Evolutionary conservation across 108 stramenopile species (phyloP).

Genomic region (Craspedostauros australis): DNA sequence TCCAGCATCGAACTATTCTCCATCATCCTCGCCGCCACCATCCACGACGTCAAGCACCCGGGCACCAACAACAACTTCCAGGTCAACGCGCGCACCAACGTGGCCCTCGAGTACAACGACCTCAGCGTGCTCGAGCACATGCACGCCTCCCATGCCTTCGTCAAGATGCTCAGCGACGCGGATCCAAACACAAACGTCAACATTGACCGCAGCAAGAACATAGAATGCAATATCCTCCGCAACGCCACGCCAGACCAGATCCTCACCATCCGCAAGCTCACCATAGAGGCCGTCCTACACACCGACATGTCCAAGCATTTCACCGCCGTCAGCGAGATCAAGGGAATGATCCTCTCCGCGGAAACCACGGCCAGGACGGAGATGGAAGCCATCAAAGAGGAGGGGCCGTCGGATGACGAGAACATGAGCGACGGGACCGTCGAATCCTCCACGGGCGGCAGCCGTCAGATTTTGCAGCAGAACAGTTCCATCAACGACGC

Average conservation of each 20-base stretch:
- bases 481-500: too few relatives aligned
- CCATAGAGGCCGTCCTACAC: constrained; percentile 42
- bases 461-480: too few relatives aligned
- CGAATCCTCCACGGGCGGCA: too few relatives aligned
- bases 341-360: constrained; percentile 9
- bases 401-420: constrained; percentile 15
- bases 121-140: constrained; percentile 66
- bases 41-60: constrained; percentile 85
- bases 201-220: constrained; percentile 5
- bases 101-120: constrained; percentile 77
- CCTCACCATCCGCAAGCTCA: constrained; percentile 19
- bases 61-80: constrained; percentile 79
- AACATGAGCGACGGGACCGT: too few relatives aligned
- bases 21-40: constrained; percentile 52
- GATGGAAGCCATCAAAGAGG: constrained; percentile 9
- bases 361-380: not conserved
- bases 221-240: constrained; percentile 18
- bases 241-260: constrained; percentile 15
- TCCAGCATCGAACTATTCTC: constrained; percentile 38
- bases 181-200: too few relatives aligned
- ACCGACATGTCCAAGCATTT: constrained; percentile 68
- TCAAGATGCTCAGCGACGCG: constrained; percentile 21
- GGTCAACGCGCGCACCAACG: constrained; percentile 38
- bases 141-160: constrained; percentile 51
- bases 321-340: constrained; percentile 20